Evolutionary conservation across 176 grass and related monocot species (phyloP).

Genomic region (Oryza nivara): DNA sequence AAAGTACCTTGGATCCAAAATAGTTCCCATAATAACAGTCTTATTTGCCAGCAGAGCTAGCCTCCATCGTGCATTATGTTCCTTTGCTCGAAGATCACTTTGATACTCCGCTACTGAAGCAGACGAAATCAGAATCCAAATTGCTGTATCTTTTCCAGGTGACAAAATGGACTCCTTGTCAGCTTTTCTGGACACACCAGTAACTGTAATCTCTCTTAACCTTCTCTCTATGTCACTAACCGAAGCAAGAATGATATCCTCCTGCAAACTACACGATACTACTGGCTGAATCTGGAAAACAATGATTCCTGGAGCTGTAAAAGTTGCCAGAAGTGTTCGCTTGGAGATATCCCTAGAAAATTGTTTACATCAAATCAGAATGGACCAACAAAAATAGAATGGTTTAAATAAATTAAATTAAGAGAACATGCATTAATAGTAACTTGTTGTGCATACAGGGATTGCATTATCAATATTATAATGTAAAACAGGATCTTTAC

Average conservation of each 20-base stretch:
- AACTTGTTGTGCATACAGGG: too few relatives aligned
- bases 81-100: constrained; percentile 53
- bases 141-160: constrained; percentile 63
- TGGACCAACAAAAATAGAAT: constrained; percentile 10
- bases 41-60: constrained; percentile 71
- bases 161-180: constrained; percentile 29
- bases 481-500: too few relatives aligned
- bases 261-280: constrained; percentile 61
- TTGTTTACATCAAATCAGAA: constrained; percentile 29
- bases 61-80: constrained; percentile 64
- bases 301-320: constrained; percentile 53
- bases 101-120: constrained; percentile 68
- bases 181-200: constrained; percentile 33
- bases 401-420: constrained; percentile 31
- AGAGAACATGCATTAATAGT: constrained; percentile 8
- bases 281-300: constrained; percentile 78
- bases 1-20: constrained; percentile 83
- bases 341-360: constrained; percentile 45
- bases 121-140: constrained; percentile 86
- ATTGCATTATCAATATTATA: too few relatives aligned
- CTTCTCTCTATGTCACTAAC: constrained; percentile 50
- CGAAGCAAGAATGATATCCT: constrained; percentile 50
- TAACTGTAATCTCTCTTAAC: constrained; percentile 37
- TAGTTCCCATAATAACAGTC: constrained; percentile 59
- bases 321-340: constrained; percentile 37